Evolutionary conservation across 192 early-diverging fungal genomes (phyloP).

Genomic region (Coemansia sp.): DNA sequence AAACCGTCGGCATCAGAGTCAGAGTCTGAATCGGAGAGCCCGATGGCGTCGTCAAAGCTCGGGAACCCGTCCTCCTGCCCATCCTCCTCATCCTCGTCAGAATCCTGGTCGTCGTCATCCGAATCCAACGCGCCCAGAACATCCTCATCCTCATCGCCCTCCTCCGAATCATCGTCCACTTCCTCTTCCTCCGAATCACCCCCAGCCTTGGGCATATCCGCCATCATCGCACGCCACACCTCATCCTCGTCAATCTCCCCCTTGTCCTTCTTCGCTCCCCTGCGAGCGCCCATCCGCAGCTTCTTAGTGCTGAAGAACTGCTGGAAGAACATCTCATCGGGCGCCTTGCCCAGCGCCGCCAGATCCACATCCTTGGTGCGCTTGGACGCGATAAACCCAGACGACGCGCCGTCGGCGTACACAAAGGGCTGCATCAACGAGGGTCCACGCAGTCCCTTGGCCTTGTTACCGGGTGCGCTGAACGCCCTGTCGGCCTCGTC

Average conservation of each 20-base stretch:
- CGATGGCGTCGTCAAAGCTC: no score
- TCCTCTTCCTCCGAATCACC: slow-evolving; percentile 56
- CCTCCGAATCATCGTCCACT: no score
- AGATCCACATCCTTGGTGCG: slow-evolving; percentile 59
- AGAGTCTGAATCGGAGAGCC: no score
- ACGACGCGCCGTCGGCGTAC: slow-evolving; percentile 21
- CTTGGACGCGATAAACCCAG: slow-evolving; percentile 56
- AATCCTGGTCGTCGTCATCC: slow-evolving; percentile 37
- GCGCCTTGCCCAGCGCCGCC: slow-evolving; percentile 25
- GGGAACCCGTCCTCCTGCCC: slow-evolving; percentile 56
- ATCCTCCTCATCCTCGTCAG: slow-evolving; percentile 56
- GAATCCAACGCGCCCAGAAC: slow-evolving; percentile 48
- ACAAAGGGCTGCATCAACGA: slow-evolving; percentile 56
- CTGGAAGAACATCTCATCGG: slow-evolving; percentile 45
- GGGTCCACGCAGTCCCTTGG: slow-evolving; percentile 29
- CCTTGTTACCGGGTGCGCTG: slow-evolving; percentile 8
- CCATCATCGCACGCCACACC: slow-evolving; percentile 85
- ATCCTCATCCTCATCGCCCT: slow-evolving; percentile 45
- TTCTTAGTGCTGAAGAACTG: slow-evolving; percentile 47
- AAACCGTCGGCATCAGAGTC: no score
- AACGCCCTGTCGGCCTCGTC: slow-evolving; percentile 3
- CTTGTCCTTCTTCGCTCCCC: slow-evolving; percentile 47
- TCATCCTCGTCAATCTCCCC: slow-evolving; percentile 77
- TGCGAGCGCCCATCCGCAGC: slow-evolving; percentile 25
- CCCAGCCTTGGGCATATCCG: slow-evolving; percentile 57